Conservation (phyloP, 257 asterid species). For the Striga asiatica region DNA sequence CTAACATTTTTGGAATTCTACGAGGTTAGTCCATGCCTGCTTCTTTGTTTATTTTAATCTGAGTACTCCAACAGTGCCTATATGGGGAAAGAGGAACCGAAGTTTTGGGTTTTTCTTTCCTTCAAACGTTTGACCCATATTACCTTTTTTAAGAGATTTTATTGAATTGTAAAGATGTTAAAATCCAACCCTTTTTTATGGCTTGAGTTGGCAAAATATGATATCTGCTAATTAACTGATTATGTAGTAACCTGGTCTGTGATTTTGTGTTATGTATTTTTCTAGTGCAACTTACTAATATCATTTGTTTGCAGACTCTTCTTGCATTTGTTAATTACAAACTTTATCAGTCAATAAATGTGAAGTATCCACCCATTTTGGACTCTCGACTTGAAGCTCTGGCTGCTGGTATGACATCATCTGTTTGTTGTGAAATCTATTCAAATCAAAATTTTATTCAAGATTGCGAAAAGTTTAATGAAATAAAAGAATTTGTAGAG, state of each 20-base stretch:
- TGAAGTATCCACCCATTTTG: slow-evolving; percentile 83
- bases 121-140: not conserved
- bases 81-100: not conserved
- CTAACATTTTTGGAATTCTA: slow-evolving; percentile 87
- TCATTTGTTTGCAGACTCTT: slow-evolving; percentile 56
- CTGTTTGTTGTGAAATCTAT: not conserved
- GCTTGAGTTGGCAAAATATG: too few species aligned
- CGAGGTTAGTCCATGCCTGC: slow-evolving; percentile 40
- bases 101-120: not conserved
- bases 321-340: slow-evolving; percentile 64
- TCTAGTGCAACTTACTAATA: not conserved
- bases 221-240: not conserved
- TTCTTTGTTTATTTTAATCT: not conserved
- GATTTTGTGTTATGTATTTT: slow-evolving; percentile 5
- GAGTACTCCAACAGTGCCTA: not conserved
- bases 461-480: not conserved
- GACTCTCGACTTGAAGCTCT: slow-evolving; percentile 81
- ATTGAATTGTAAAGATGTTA: too few species aligned
- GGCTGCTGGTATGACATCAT: slow-evolving; percentile 57
- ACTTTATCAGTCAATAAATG: slow-evolving; percentile 65
- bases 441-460: not conserved
- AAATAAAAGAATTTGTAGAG: not conserved
- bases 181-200: not conserved
- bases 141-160: too few species aligned
- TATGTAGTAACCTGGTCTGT: not conserved